Percentiles rank a stretch among this genome's conserved stretches.
Evolutionary conservation across 176 grass and related monocot genomes (phyloP).

Genomic region (Aegilops bicornis): DNA sequence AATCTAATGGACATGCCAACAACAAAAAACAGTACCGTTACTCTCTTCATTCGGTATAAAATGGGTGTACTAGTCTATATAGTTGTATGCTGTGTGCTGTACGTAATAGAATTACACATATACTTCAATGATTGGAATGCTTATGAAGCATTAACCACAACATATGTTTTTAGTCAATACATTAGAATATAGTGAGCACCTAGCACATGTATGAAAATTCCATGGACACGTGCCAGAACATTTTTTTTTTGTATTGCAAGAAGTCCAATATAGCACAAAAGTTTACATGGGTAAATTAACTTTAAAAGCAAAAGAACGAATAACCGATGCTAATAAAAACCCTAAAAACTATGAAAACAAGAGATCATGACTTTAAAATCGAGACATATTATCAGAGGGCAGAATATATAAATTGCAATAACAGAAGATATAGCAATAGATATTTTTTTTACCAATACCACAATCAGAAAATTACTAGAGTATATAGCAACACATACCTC

Average conservation of each 20-base stretch:
- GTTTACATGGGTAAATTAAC: background rate
- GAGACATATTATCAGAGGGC: background rate
- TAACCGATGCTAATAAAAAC: too few species aligned
- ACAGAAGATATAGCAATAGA: background rate
- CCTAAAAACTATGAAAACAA: too few species aligned
- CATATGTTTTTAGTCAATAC: background rate
- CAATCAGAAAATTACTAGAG: background rate
- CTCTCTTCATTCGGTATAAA: background rate
- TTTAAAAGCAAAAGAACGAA: background rate
- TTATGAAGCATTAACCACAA: background rate
- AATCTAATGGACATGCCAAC: background rate
- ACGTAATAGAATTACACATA: background rate
- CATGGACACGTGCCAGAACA: background rate
- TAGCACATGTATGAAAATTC: background rate
- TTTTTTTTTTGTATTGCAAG: background rate
- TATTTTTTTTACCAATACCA: background rate
- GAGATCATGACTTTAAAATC: background rate
- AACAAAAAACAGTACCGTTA: background rate
- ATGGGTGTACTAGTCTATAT: background rate
- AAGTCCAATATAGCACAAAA: background rate
- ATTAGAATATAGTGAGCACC: background rate
- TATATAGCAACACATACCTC: conserved; percentile 16
- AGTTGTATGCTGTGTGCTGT: background rate
- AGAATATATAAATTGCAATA: too few species aligned
- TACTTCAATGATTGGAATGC: too few species aligned